Evolutionary conservation across 2,329 filamentous ascomycete genomes (phyloP), one percentile per base, ranked within the genome.

Genomic region (Clonostachys rosea): DNA sequence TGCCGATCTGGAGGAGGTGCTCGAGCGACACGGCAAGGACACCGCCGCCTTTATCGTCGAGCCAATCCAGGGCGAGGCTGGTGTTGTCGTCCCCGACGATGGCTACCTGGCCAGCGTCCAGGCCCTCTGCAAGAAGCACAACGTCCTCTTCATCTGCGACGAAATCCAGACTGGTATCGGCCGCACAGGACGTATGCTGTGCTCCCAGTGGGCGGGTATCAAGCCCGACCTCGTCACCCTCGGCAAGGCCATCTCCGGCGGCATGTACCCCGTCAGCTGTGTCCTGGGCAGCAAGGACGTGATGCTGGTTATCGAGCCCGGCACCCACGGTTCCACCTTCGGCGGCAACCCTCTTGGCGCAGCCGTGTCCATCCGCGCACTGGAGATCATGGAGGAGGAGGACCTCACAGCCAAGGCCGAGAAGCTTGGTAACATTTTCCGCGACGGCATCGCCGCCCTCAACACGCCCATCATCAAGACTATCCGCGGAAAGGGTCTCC

Each of bases 81-180:
- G 94, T 52, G 95, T 99, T 43, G 89, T 97, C 12, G 94, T 97
- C 10, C 94, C 94, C 6, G 88, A 92, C 55, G 89, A 92, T 45
- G 85, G 86, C 68, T 99, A 99, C 70, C 81, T 99, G 34, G 69
- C 75, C 56, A 83, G 86, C 60, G 89, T 91, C 42, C 81, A 90
- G 47, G 87, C 80, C 20, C 84, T 97, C 20, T 99, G 94, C 76
- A 90, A 89, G 69, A 88, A 95, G 77, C 83, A 97, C 78, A 96
- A 96, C 54, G 91, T 95, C 37, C 83, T 99, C 43, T 74, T 99
- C 63, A 97, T 99, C 67, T 95, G 89, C 67, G 94, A 99, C 66
- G 94, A 99, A 78, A 96, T 99, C 60, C 94, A 99, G 72, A 99
- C 94, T 6, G 92, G 92, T 55, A 96, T 99, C 63, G 94, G 91